phyloP scores from a whole-genome alignment of 2,329 filamentous ascomycete species.

The Paradendryphiella salina region DNA sequence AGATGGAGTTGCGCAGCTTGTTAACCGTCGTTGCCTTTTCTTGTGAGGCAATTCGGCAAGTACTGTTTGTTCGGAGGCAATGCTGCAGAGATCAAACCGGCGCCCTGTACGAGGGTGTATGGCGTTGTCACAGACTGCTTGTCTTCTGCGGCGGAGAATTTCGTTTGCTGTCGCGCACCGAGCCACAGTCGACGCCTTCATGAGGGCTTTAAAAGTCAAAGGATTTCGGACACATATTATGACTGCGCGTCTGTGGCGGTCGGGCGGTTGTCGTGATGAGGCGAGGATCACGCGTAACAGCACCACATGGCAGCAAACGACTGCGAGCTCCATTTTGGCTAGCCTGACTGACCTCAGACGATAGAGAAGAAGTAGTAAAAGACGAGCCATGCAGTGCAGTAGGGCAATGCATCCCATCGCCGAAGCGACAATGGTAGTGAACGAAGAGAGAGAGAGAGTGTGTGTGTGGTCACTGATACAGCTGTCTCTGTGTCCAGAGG shows the following conservation, averaged over 20 bases:
- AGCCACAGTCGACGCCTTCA: constrained; percentile 20
- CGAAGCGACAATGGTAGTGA: constrained; percentile 7
- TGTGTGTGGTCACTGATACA: neutral
- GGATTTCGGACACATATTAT: constrained; percentile 6
- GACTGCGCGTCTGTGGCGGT: neutral
- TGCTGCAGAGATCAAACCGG: constrained; percentile 4
- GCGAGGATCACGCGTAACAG: constrained; percentile 16
- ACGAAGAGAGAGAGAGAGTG: neutral
- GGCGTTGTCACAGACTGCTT: constrained; percentile 4
- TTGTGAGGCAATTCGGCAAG: neutral
- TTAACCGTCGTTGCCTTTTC: neutral
- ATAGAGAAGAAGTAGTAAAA: constrained; percentile 1
- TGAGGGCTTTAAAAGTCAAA: constrained; percentile 8
- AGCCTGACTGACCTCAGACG: constrained; percentile 9
- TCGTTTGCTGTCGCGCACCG: constrained; percentile 18
- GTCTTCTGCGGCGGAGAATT: constrained; percentile 14
- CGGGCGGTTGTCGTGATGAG: constrained; percentile 9
- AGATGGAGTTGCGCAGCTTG: neutral
- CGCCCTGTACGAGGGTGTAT: constrained; percentile 1
- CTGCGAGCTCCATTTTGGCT: constrained; percentile 11
- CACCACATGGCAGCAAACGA: constrained; percentile 12
- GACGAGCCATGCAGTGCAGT: constrained; percentile 10
- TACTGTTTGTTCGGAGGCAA: neutral
- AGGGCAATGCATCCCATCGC: constrained; percentile 15
- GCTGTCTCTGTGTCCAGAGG: neutral